Evolutionary conservation across 805 yeast genomes (phyloP), one percentile per base, ranked within the genome.

Genomic region (Starmerella cellae): DNA sequence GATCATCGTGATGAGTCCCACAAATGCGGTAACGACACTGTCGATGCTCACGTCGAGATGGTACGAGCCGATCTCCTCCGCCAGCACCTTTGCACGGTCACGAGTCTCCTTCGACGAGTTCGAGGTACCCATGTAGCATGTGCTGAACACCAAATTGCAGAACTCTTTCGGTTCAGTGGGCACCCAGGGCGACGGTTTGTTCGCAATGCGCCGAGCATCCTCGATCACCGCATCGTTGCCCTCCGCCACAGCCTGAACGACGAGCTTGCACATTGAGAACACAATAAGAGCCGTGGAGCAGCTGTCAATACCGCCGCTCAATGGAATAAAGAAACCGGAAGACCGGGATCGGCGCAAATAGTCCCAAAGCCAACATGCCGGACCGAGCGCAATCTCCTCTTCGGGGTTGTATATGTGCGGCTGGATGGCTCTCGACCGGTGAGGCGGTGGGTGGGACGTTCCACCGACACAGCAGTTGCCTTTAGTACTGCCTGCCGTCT

Each of bases 331-430:
- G 59, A 70, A 91, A 0, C 99, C 99, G 0, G 85, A 83, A 39
- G 91, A 82, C 51, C 74, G 75, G 52, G 94, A 83, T 50, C 99
- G 73, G 60, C 99, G 74, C 45, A 91, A 69, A 57, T 91, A 91
- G 61, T 91, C 99, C 99, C 99, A 91, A 49, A 91, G 62, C 99
- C 99, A 91, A 60, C 98, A 91, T 0, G 99, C 98, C 0, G 99
- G 99, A 0, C 99, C 99, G 35, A 82, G 66, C 1, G 97, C 96
- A 51, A 91, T 88, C 61, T 91, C 99, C 62, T 91, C 96, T 56
- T 87, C 94, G 2, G 98, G 95, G 2, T 66, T 56, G 61, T 82
- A 93, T 54, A 80, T 79, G 79, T 68, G 4, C 65, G 67, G 19
- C 62, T 58, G 1, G 71, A 55, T 18, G 56, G 55, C 23, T 16